Evolutionary conservation across 306 rosid genomes (phyloP), one percentile per base, ranked within the genome.

Genomic region (Leucaena leucocephala): DNA sequence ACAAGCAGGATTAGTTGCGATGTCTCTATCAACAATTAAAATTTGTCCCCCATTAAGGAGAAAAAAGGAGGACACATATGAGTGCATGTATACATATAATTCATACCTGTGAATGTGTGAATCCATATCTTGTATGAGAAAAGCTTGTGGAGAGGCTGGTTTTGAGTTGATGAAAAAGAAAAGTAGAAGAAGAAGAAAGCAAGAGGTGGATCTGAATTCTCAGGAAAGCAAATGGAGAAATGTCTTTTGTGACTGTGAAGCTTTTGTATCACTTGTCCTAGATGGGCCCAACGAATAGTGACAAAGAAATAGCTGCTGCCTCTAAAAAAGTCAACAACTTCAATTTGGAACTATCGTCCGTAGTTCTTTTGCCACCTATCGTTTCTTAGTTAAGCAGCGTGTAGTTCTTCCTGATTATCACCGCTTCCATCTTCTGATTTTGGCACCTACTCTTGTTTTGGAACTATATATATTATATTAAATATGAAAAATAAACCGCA

Each of bases 121-220:
- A 39, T n/a, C 77, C 84, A 81, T 76, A 45, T 63, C 62, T 80
- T n/a, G 70, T 74, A 0, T 57, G 44, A 42, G 49, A 17, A 57
- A 44, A 74, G 43, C 66, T 16, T n/a, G 35, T 33, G 45, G 82
- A 68, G 22, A 63, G 83, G 71, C 74, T 80, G 79, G 71, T 66
- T 63, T 68, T 35, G 71, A 42, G 35, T 0, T 17, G 39, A 38
- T 44, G 36, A 70, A 50, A 27, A 73, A 46, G 45, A 50, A 40
- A 35, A 42, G 43, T 40, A 50, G 68, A 64, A 62, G 71, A 45
- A 45, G 50, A 8, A 15, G 21, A 74, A 19, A 67, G 75, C 11
- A 48, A 54, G 45, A 16, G 44, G 45, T 38, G 48, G 27, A 14
- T 43, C 39, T 46, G n/a, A 76, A 59, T 59, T 59, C 65, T 59